A percentile compares a stretch with the other conserved stretches of the same genome.
Evolutionary conservation across 2,329 filamentous ascomycete genomes (phyloP).

Genomic region (Aspergillus novoparasiticus): DNA sequence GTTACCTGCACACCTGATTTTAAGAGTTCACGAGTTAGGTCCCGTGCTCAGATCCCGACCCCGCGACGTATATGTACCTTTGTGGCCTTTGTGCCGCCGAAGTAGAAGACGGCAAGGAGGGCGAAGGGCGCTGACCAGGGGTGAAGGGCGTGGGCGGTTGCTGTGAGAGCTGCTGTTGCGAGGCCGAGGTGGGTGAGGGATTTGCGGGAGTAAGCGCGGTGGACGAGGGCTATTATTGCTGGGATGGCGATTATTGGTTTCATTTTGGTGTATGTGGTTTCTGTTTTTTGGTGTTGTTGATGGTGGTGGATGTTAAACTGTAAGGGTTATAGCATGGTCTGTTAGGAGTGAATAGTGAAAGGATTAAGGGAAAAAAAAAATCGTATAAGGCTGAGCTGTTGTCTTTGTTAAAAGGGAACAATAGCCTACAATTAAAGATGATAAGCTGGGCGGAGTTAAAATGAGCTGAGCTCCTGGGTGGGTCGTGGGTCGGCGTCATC

Average conservation of each 20-base stretch:
- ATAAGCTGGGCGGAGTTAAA: not conserved
- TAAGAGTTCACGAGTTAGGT: not conserved
- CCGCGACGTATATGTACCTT: conserved; percentile 58
- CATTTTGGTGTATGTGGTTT: conserved; percentile 34
- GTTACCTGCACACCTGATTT: not conserved
- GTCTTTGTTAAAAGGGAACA: not conserved
- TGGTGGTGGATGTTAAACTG: not conserved
- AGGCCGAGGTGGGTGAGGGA: conserved; percentile 80
- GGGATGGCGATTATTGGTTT: conserved; percentile 48
- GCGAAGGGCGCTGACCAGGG: conserved; percentile 92
- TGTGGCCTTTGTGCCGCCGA: conserved; percentile 80
- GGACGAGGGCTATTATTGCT: conserved; percentile 60
- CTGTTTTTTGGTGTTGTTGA: not conserved
- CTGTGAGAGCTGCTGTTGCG: conserved; percentile 70
- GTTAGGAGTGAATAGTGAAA: not conserved
- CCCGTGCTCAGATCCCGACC: not conserved
- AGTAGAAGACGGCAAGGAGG: conserved; percentile 81
- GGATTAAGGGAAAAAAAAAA: not conserved
- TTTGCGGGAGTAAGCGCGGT: conserved; percentile 69
- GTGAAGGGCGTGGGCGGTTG: conserved; percentile 80
- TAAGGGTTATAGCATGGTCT: not conserved
- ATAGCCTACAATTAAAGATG: not conserved
- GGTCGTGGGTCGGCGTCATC: not conserved
- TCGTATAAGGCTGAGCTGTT: not conserved
- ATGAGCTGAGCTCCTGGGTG: not conserved